A percentile compares a stretch with the other conserved stretches of the same genome.
Evolutionary conservation across 495 filamentous ascomycete genomes (phyloP).

Genomic region (Friedmanniomyces simplex): DNA sequence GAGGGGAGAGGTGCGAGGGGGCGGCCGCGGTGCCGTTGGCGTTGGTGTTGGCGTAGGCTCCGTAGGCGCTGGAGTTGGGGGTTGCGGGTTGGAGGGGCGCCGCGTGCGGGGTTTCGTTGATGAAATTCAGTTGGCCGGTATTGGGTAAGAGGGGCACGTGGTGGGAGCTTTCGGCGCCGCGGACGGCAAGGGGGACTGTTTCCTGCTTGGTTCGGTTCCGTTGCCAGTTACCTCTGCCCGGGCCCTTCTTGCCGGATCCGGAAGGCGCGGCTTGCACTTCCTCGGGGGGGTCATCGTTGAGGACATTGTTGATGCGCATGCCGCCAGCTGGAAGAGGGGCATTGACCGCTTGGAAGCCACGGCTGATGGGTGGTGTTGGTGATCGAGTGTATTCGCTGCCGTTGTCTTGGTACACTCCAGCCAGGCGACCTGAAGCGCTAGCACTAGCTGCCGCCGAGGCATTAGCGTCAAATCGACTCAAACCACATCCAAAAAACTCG

Average conservation of each 20-base stretch:
- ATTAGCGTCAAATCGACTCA: too few species aligned
- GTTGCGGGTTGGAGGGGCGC: slow-evolving; percentile 2
- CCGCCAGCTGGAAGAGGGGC: slow-evolving; percentile 21
- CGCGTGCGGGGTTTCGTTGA: slow-evolving; percentile 1
- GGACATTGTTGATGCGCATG: slow-evolving; percentile 35
- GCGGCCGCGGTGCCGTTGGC: slow-evolving; percentile 3
- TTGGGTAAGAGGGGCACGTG: slow-evolving; percentile 16
- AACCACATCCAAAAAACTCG: too few species aligned
- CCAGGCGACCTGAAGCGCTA: background rate
- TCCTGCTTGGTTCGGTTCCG: slow-evolving; percentile 22
- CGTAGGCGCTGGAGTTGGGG: slow-evolving; percentile 1
- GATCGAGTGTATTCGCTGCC: slow-evolving; percentile 23
- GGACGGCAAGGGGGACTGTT: slow-evolving; percentile 8
- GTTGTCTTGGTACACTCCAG: slow-evolving; percentile 6
- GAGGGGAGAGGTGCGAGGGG: too few species aligned
- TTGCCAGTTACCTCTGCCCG: slow-evolving; percentile 35
- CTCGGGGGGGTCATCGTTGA: slow-evolving; percentile 28
- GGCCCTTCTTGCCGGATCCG: slow-evolving; percentile 23
- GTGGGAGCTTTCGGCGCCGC: slow-evolving; percentile 3
- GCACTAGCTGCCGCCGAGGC: background rate
- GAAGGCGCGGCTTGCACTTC: slow-evolving; percentile 6
- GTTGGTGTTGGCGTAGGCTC: background rate
- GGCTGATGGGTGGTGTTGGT: slow-evolving; percentile 15
- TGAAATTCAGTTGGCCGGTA: slow-evolving; percentile 4
- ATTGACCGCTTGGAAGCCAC: slow-evolving; percentile 17